Evolutionary conservation across 805 yeast species (phyloP).

Genomic region (Zygotorulaspora chibaensis): DNA sequence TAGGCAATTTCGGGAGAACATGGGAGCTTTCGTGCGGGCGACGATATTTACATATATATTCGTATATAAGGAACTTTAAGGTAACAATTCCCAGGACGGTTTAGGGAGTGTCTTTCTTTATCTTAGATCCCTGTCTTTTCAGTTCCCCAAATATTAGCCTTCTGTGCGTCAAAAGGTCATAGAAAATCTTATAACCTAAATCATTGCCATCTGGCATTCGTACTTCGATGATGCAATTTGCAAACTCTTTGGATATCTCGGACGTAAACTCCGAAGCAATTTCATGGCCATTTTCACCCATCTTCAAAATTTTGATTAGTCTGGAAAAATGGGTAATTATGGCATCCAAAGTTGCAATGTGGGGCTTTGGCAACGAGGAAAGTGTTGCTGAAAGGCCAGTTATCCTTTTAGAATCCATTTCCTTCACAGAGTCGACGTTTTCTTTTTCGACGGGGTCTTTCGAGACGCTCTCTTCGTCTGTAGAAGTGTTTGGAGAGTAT

Average conservation of each 20-base stretch:
- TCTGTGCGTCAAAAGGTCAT: slow-evolving; percentile 58
- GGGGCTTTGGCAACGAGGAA: slow-evolving; percentile 62
- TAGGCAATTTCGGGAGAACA: background rate
- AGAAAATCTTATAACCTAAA: slow-evolving; percentile 53
- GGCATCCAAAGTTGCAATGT: slow-evolving; percentile 76
- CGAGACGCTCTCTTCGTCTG: slow-evolving; percentile 1
- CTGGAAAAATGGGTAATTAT: slow-evolving; percentile 71
- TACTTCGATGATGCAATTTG: slow-evolving; percentile 49
- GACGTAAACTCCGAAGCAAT: slow-evolving; percentile 38
- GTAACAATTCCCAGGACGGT: background rate
- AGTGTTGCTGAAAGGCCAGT: slow-evolving; percentile 63
- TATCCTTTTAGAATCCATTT: slow-evolving; percentile 39
- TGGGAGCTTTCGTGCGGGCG: background rate
- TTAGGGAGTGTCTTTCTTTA: slow-evolving; percentile 7
- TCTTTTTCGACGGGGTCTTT: background rate
- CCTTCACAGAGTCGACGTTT: background rate
- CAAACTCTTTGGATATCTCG: slow-evolving; percentile 62
- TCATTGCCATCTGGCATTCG: slow-evolving; percentile 51
- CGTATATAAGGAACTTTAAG: background rate
- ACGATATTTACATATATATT: background rate
- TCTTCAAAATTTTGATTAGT: slow-evolving; percentile 49
- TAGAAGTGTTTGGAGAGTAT: slow-evolving; percentile 33
- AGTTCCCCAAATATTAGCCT: slow-evolving; percentile 63
- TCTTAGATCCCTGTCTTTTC: slow-evolving; percentile 33
- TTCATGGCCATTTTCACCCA: slow-evolving; percentile 39